phyloP scores from a whole-genome alignment of 1,139 yeast species.

The Yamadazyma jaroonii region DNA sequence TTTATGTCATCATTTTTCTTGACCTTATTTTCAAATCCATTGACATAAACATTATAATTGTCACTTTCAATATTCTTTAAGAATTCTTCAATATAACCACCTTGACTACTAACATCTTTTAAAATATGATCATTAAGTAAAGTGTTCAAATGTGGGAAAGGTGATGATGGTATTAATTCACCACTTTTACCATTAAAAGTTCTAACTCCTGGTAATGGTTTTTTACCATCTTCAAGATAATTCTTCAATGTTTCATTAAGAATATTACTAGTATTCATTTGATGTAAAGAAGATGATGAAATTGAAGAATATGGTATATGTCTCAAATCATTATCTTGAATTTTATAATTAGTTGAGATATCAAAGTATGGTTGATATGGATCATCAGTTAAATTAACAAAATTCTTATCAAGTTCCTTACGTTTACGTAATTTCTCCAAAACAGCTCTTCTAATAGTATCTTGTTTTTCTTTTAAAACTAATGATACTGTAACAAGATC shows the following conservation, averaged over 20 bases:
- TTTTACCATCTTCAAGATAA: constrained; percentile 38
- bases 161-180: constrained; percentile 41
- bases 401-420: constrained; percentile 66
- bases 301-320: constrained; percentile 83
- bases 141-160: constrained; percentile 42
- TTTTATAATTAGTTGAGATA: constrained; percentile 52
- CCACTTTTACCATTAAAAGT: constrained; percentile 48
- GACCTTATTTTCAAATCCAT: constrained; percentile 33
- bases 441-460: constrained; percentile 76
- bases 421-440: constrained; percentile 77
- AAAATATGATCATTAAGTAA: constrained; percentile 30
- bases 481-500: constrained; percentile 81
- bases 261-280: constrained; percentile 61
- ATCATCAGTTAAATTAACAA: constrained; percentile 85
- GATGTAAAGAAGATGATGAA: constrained; percentile 67
- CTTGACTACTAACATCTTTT: constrained; percentile 9
- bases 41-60: constrained; percentile 46
- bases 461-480: constrained; percentile 72
- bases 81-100: constrained; percentile 38
- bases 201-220: constrained; percentile 41
- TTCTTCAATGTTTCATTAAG: constrained; percentile 41
- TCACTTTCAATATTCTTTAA: constrained; percentile 44
- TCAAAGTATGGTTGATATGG: constrained; percentile 86
- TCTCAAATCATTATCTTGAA: constrained; percentile 48
- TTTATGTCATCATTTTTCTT: constrained; percentile 20